Evolutionary conservation across 1,139 yeast genomes (phyloP), one percentile per base, ranked within the genome.

Genomic region (Taphrina communis): DNA sequence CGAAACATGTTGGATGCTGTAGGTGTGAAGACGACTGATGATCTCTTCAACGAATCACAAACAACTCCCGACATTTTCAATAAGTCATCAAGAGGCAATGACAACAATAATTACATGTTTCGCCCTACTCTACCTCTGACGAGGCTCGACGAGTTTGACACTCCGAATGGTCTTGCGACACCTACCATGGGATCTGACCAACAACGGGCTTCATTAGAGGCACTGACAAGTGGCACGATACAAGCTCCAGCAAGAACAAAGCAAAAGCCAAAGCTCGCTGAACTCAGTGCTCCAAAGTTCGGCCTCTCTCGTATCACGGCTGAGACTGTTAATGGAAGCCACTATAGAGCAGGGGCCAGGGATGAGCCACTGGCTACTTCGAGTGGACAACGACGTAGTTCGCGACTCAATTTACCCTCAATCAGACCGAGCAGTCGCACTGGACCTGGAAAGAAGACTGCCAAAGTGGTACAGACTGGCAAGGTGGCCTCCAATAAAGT

Each of bases 171-270:
- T 7, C 67, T 61, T 12, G 50, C 52, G 14, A 63, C 67, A 25
- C 67, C 67, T 5, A 63, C 44, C 8, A 41, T 56, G 19, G 48
- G 52, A 9, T 38, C 46, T 38, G 61, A 63, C 35, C 48, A 38
- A 39, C 61, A 63, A 17, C 56, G 67, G 9, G 31, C 61, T n/a
- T 44, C 61, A 11, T 51, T 63, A 21, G 67, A 63, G 19, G 42
- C 66, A 5, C 42, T 62, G 7, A 42, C 51, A 42, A 36, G 38
- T 14, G 17, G 19, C 35, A 42, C 67, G 8, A 50, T 55, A 6
- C 56, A 46, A 4, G 58, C 58, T 6, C 67, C 67, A 7, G 42
- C 41, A n/a, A 25, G 67, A 7, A 56, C 55, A 9, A 63, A 63
- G 35, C 56, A 36, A 14, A 53, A 55, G 35, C 35, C 67, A 19